phyloP scores from a whole-genome alignment of 2,329 filamentous ascomycete genomes.

The Zymoseptoria tritici region DNA sequence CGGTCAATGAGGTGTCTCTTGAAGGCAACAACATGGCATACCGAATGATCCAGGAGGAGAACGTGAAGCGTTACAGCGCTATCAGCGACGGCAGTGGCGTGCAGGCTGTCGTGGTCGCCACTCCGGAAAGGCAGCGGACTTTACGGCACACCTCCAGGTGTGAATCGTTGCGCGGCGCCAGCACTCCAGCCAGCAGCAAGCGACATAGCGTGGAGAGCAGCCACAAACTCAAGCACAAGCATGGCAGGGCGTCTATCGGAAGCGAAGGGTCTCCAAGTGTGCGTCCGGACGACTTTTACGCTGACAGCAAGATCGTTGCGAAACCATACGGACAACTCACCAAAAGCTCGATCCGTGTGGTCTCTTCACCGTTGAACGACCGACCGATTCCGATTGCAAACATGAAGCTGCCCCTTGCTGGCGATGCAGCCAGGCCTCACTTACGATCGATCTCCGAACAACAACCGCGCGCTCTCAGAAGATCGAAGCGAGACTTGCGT shows the following conservation, averaged over 20 bases:
- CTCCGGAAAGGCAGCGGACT: conserved; percentile 14
- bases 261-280: not conserved
- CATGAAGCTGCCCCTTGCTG: not conserved
- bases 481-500: conserved; percentile 11
- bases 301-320: not conserved
- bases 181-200: conserved; percentile 10
- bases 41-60: conserved; percentile 22
- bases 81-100: conserved; percentile 19
- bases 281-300: not conserved
- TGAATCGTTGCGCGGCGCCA: conserved; percentile 19
- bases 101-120: conserved; percentile 6
- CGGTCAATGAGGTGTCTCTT: conserved; percentile 14
- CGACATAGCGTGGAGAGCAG: conserved; percentile 10
- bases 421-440: not conserved
- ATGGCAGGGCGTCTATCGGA: conserved; percentile 10
- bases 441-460: not conserved
- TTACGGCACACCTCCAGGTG: conserved; percentile 20
- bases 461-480: conserved; percentile 3
- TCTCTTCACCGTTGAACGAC: not conserved
- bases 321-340: not conserved
- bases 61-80: conserved; percentile 24
- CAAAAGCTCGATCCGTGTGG: not conserved
- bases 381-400: not conserved
- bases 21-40: conserved; percentile 19
- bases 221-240: conserved; percentile 14